Base-by-base conservation (phyloP, 805 yeast species). In the Pichia pseudocactophila region DNA sequence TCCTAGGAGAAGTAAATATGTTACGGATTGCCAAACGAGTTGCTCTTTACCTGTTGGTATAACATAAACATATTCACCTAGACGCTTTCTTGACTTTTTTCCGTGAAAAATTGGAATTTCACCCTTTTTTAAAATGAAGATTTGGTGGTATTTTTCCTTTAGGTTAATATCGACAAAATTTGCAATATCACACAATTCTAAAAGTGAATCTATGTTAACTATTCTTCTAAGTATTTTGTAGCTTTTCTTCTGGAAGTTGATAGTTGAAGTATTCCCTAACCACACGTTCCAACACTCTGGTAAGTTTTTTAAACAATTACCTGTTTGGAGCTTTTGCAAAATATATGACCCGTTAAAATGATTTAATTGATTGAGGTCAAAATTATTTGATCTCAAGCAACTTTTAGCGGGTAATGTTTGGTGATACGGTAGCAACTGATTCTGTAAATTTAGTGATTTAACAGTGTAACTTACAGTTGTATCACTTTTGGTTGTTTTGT, bases 281-380 rank as follows among this genome's bases (percentile, higher is more conserved):
- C 49, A 46, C 11, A 46, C 19, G 9, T 46, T 46, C 49, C 49
- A 46, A 15, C 19, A 12, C 11, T 37, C 39, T 11, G 13, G 13
- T 8, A 43, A 43, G 17, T 42, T 31, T 2, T 22, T 13, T 26
- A 13, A 2, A 15, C 15, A n/a, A 2, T 20, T 33, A 7, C 25
- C 19, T 27, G 25, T 22, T 16, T 34, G 39, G 13, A 37, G 32
- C 32, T 37, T 10, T 18, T 12, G 10, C 32, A 36, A 15, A 27
- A 34, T n/a, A 5, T 11, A 28, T 4, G 15, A 12, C 11, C 31
- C 31, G 5, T 28, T 28, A 28, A 28, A 28, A n/a, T 28, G 31
- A 28, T n/a, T 28, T 11, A 28, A 12, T 28, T n/a, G 13, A 12
- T 28, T n/a, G 13, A 28, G 31, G 5, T 28, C 31, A 28, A 22